Conservation (phyloP, 495 filamentous ascomycete genomes). For the Coniosporium apollinis region DNA sequence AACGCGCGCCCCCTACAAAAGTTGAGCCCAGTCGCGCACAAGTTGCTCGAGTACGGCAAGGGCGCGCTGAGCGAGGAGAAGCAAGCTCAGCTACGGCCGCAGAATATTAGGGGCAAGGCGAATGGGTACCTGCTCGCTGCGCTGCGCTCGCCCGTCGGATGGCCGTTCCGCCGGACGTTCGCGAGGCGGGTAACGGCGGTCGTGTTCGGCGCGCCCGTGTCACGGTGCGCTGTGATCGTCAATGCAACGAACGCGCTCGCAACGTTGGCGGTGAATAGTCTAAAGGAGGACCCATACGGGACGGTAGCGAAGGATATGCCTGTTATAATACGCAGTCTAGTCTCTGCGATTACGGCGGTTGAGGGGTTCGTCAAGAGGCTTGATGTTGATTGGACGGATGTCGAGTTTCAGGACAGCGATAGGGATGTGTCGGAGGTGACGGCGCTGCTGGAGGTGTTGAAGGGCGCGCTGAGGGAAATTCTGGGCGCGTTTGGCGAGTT, state of each 20-base stretch:
- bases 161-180: constrained; percentile 55
- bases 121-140: constrained; percentile 21
- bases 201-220: constrained; percentile 52
- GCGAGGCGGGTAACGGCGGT: constrained; percentile 39
- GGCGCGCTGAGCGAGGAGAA: constrained; percentile 1
- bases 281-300: constrained; percentile 75
- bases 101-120: constrained; percentile 23
- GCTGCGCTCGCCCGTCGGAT: constrained; percentile 42
- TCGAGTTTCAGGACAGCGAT: constrained; percentile 22
- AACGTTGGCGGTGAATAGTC: constrained; percentile 48
- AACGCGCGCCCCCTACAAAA: constrained; percentile 5
- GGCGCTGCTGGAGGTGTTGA: constrained; percentile 41
- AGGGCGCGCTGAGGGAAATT: constrained; percentile 39
- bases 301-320: constrained; percentile 68
- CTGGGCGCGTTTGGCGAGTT: constrained; percentile 55
- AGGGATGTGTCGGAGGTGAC: constrained; percentile 12
- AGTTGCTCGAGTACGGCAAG: constrained; percentile 10
- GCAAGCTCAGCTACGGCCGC: constrained; percentile 4
- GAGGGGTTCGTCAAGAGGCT: constrained; percentile 46
- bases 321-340: constrained; percentile 51
- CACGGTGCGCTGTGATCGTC: constrained; percentile 43
- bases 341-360: constrained; percentile 45
- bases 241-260: constrained; percentile 56
- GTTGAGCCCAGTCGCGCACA: constrained; percentile 7
- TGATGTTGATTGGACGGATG: constrained; percentile 68